Percentiles rank a stretch among this genome's conserved stretches.
Evolutionary conservation across 2,329 filamentous ascomycete genomes (phyloP).

Genomic region (Alternaria longipes): DNA sequence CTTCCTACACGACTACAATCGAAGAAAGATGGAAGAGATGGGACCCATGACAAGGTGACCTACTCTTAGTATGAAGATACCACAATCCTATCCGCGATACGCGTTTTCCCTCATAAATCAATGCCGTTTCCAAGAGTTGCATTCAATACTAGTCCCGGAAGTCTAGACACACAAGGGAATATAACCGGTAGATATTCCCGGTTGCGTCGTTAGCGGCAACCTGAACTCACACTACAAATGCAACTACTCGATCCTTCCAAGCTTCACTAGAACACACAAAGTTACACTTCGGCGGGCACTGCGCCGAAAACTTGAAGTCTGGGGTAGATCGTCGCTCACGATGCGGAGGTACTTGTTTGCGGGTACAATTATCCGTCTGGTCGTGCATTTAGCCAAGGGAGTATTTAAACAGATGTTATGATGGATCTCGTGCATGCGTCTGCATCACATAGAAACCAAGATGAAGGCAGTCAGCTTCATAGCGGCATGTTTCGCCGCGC

Average conservation of each 20-base stretch:
- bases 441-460: not conserved
- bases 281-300: slow-evolving; percentile 2
- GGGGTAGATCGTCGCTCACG: slow-evolving; percentile 2
- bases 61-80: not conserved
- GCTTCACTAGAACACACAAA: slow-evolving; percentile 5
- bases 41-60: not conserved
- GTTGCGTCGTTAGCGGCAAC: not conserved
- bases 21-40: not conserved
- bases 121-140: not conserved
- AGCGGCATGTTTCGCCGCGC: not conserved
- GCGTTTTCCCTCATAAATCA: not conserved
- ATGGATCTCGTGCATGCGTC: not conserved
- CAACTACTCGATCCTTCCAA: slow-evolving; percentile 2
- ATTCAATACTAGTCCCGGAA: not conserved
- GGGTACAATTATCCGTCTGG: not conserved
- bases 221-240: not conserved
- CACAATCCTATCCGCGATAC: not conserved
- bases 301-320: slow-evolving; percentile 1
- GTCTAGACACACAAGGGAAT: not conserved
- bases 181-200: not conserved
- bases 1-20: not conserved
- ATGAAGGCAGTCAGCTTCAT: not conserved
- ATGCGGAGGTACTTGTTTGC: slow-evolving; percentile 7
- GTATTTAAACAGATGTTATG: not conserved
- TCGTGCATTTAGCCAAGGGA: not conserved